Evolutionary conservation across 495 filamentous ascomycete species (phyloP).

Genomic region (Penicillium coprophilum): DNA sequence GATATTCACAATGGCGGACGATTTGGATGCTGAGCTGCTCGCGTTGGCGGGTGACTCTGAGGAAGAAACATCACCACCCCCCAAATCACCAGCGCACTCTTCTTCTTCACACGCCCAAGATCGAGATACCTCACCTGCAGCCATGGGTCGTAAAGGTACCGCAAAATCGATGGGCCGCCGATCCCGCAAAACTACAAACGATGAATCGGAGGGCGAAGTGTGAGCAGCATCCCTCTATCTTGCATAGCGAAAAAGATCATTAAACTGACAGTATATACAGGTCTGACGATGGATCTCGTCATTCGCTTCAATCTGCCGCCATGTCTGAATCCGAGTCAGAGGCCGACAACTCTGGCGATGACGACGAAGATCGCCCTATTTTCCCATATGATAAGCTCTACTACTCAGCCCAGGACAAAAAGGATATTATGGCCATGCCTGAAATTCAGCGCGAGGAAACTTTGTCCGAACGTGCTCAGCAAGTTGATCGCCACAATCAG

Average conservation of each 20-base stretch:
- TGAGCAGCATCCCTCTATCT: slow-evolving; percentile 51
- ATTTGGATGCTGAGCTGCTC: slow-evolving; percentile 84
- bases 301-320: slow-evolving; percentile 76
- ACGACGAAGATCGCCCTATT: slow-evolving; percentile 58
- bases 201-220: slow-evolving; percentile 83
- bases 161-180: slow-evolving; percentile 42
- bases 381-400: slow-evolving; percentile 91
- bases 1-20: slow-evolving; percentile 54
- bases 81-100: slow-evolving; percentile 40
- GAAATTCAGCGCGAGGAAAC: slow-evolving; percentile 88
- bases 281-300: slow-evolving; percentile 64
- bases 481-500: slow-evolving; percentile 76
- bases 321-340: slow-evolving; percentile 78
- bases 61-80: slow-evolving; percentile 49
- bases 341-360: slow-evolving; percentile 48
- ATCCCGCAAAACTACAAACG: slow-evolving; percentile 46
- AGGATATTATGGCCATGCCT: slow-evolving; percentile 79
- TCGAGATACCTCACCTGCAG: slow-evolving; percentile 28
- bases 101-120: slow-evolving; percentile 38
- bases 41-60: slow-evolving; percentile 75
- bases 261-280: slow-evolving; percentile 36
- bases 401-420: slow-evolving; percentile 73
- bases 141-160: slow-evolving; percentile 49
- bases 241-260: slow-evolving; percentile 5
- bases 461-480: slow-evolving; percentile 81